Conservation (phyloP, 257 asterid species). For the Solanum chmielewskii region DNA sequence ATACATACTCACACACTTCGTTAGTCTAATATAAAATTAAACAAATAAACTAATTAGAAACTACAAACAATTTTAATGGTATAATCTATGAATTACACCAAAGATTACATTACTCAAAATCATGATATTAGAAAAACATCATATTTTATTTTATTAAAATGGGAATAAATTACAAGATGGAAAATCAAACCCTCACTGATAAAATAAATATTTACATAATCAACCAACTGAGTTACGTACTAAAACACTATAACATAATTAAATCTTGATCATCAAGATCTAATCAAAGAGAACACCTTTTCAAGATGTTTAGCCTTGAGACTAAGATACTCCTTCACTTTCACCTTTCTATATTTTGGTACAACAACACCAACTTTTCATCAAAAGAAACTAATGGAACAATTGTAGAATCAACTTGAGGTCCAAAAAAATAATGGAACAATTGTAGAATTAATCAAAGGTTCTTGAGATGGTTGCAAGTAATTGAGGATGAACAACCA, state of each 20-base stretch:
- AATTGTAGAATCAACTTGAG: constrained; percentile 27
- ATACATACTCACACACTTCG: neutral
- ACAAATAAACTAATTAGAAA: neutral
- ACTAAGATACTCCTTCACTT: constrained; percentile 44
- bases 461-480: constrained; percentile 24
- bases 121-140: neutral
- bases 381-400: constrained; percentile 22
- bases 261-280: neutral
- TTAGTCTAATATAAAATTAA: too few relatives aligned
- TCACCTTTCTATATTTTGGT: constrained; percentile 32
- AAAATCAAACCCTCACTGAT: neutral
- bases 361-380: neutral
- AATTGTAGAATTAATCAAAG: constrained; percentile 14
- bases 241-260: neutral
- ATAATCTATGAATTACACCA: neutral
- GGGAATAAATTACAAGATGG: neutral
- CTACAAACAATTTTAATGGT: neutral
- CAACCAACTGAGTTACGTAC: neutral
- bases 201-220: neutral
- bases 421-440: constrained; percentile 58
- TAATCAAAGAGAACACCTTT: constrained; percentile 35
- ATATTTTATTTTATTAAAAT: too few relatives aligned
- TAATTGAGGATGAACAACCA: constrained; percentile 32
- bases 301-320: constrained; percentile 51
- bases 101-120: neutral